Base-by-base conservation (phyloP, 345 rosid genomes). In the Moringa oleifera region DNA sequence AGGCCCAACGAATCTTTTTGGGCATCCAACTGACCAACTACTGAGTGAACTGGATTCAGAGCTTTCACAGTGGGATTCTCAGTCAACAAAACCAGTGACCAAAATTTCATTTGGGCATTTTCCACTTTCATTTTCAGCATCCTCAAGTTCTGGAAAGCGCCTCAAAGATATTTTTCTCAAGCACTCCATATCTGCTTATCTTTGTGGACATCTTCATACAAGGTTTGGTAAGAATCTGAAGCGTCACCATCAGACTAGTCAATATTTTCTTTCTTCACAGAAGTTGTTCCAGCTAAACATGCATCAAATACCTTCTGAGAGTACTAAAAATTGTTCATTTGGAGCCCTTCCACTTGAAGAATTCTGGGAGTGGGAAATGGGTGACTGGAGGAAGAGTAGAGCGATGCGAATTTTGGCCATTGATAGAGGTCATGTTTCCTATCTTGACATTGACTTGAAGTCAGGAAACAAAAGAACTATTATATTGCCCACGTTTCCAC, bases 301-400 rank as follows among this genome's bases (percentile, higher is more conserved):
- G 68, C 84, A 87, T 58, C 83, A 70, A 63, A 46, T 51, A 49
- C 56, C 83, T 70, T 74, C 61, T 15, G 77, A 57, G 58, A 75
- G 60, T 61, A 53, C 60, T 66, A 54, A 60, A 49, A 86, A 90
- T 65, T 88, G 97, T 63, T 82, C 97, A 6, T 78, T 67, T 65
- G 83, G 80, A 71, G 90, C 84, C 31, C 63, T 71, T 18, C 71
- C 77, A 15, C 52, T 55, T 51, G 61, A 81, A 37, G 96, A 90
- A 36, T 94, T 94, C 71, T 94, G 99, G 97, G 99, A 94, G 65
- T 90, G 99, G 99, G 97, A 90, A 80, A 88, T 88, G 95, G 96
- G 92, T 77, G 99, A 94, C 72, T 94, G 99, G 99, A 86, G 95
- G 73, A 83, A 82, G 63, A 86, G 81, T 74, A 81, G 90, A 68